Conservation (phyloP, 208 protist species). For the Leishmania lainsoni region DNA sequence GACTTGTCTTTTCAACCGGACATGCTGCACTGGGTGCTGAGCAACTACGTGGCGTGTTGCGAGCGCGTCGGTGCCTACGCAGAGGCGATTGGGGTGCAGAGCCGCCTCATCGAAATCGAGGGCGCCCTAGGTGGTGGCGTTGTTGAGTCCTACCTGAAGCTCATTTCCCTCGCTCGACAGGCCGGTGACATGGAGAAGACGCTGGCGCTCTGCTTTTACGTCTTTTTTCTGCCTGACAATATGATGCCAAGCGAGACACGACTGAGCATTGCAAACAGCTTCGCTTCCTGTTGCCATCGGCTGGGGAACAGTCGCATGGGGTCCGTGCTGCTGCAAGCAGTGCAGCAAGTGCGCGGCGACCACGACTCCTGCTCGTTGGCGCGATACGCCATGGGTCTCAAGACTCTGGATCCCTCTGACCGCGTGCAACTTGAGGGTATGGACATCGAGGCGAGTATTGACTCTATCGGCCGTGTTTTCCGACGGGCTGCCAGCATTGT, state of each 20-base stretch:
- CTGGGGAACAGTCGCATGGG: conserved; percentile 61
- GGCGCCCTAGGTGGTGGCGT: conserved; percentile 40
- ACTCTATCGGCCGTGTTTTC: conserved; percentile 38
- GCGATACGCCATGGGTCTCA: conserved; percentile 41
- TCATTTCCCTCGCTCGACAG: conserved; percentile 48
- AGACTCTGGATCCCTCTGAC: conserved; percentile 30
- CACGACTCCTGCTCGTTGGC: conserved; percentile 43
- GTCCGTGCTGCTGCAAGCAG: conserved; percentile 49
- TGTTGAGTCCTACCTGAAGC: conserved; percentile 55
- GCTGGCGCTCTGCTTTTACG: conserved; percentile 62
- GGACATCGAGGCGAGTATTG: conserved; percentile 37
- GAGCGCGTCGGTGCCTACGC: conserved; percentile 52
- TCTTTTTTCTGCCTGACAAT: conserved; percentile 69
- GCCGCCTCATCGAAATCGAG: conserved; percentile 62
- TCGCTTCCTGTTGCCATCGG: conserved; percentile 61
- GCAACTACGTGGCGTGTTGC: conserved; percentile 71
- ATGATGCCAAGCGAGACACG: conserved; percentile 44
- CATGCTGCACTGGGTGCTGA: conserved; percentile 61
- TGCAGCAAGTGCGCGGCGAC: conserved; percentile 47
- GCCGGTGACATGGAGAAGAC: conserved; percentile 47
- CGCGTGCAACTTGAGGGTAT: conserved; percentile 33
- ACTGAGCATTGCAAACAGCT: conserved; percentile 55
- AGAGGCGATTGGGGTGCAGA: conserved; percentile 54
- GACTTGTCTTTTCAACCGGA: conserved; percentile 42
- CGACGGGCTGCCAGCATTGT: conserved; percentile 46